Conservation (phyloP, 2,329 filamentous ascomycete genomes). For the Juglanconis sp. region DNA sequence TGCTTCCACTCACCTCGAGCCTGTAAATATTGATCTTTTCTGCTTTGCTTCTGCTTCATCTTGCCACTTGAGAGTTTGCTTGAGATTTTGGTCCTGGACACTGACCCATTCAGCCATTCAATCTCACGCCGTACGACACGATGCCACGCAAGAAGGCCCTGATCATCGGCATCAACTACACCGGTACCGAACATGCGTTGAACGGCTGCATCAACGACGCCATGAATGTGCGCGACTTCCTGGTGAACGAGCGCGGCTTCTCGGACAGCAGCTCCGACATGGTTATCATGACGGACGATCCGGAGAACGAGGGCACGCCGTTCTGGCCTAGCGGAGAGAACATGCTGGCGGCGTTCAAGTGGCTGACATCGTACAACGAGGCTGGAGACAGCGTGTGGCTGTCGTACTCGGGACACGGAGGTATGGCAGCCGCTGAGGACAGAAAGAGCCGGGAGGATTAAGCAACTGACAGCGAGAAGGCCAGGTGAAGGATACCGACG, state of each 20-base stretch:
- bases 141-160: slow-evolving; percentile 33
- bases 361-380: slow-evolving; percentile 48
- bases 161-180: slow-evolving; percentile 57
- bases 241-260: slow-evolving; percentile 35
- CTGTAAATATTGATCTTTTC: background rate
- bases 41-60: background rate
- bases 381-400: slow-evolving; percentile 52
- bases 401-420: slow-evolving; percentile 58
- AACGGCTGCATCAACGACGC: slow-evolving; percentile 50
- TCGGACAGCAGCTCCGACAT: slow-evolving; percentile 29
- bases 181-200: slow-evolving; percentile 53
- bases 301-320: slow-evolving; percentile 30
- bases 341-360: slow-evolving; percentile 50
- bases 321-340: slow-evolving; percentile 32
- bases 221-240: slow-evolving; percentile 33
- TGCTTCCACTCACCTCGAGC: background rate
- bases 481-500: slow-evolving; percentile 45
- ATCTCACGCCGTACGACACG: background rate
- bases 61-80: background rate
- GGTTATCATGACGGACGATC: slow-evolving; percentile 33
- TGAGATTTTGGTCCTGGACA: background rate
- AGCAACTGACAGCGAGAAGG: slow-evolving; percentile 20
- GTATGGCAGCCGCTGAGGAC: slow-evolving; percentile 21
- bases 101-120: background rate
- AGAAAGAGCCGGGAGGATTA: background rate